Conservation (phyloP, 1,139 yeast genomes). For the Nakaseomyces delphensis region DNA sequence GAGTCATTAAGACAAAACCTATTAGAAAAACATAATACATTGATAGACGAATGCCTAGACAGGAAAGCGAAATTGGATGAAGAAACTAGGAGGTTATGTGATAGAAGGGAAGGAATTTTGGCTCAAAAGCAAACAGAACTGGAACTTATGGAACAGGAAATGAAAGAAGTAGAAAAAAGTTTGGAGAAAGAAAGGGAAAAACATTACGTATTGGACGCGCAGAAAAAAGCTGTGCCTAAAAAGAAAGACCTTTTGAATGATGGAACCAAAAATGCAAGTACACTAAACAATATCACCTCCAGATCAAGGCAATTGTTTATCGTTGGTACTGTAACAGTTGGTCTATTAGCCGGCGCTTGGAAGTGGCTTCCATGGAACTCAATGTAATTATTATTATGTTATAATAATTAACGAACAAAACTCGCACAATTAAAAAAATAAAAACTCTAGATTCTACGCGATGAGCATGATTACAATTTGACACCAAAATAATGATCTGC, state of each 20-base stretch:
- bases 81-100: conserved; percentile 19
- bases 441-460: background rate
- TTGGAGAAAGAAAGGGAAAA: conserved; percentile 28
- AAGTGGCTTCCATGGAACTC: conserved; percentile 6
- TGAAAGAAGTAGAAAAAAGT: conserved; percentile 28
- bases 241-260: conserved; percentile 10
- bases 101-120: conserved; percentile 12
- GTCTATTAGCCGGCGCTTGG: conserved; percentile 18
- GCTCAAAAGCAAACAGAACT: conserved; percentile 18
- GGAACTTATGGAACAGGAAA: conserved; percentile 20
- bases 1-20: conserved; percentile 17
- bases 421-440: background rate
- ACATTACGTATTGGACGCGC: conserved; percentile 11
- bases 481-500: too few species aligned
- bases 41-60: conserved; percentile 18
- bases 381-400: background rate
- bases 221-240: conserved; percentile 7
- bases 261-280: background rate
- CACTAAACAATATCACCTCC: background rate
- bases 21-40: conserved; percentile 21
- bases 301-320: conserved; percentile 9
- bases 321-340: conserved; percentile 17
- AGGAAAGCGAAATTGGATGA: conserved; percentile 23
- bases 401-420: conserved; percentile 1
- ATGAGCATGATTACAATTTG: conserved; percentile 11